A percentile compares a stretch with the other conserved stretches of the same genome.
Conservation (phyloP, 2,329 filamentous ascomycete species). For the Chrysoporthe cubensis region DNA sequence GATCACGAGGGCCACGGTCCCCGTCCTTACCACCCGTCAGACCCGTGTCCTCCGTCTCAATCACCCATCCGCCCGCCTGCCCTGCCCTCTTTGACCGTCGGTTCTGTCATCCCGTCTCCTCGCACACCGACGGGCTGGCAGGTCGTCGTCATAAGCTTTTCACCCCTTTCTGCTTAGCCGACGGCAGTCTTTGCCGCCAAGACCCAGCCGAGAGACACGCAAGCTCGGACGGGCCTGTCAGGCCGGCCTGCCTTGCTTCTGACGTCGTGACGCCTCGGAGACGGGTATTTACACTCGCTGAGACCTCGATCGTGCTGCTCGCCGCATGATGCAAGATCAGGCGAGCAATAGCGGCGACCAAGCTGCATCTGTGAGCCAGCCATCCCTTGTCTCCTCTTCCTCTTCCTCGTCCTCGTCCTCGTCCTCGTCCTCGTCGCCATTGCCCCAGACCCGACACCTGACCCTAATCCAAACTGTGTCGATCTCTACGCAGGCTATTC, state of each 20-base stretch:
- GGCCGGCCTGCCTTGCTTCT: background rate
- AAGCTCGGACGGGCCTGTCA: background rate
- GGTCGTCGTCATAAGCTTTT: constrained; percentile 5
- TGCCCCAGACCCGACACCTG: constrained; percentile 5
- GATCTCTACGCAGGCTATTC: background rate
- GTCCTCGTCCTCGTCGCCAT: background rate
- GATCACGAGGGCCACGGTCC: background rate
- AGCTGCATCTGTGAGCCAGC: constrained; percentile 24
- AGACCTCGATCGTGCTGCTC: constrained; percentile 17
- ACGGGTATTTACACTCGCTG: constrained; percentile 10
- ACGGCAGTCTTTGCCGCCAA: background rate
- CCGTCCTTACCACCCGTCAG: background rate
- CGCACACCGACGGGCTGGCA: background rate
- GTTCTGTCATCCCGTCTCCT: background rate
- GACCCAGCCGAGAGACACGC: background rate
- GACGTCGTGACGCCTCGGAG: background rate
- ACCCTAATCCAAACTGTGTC: background rate
- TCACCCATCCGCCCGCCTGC: background rate
- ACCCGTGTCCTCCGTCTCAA: constrained; percentile 6
- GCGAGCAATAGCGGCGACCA: constrained; percentile 28
- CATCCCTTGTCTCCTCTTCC: constrained; percentile 1
- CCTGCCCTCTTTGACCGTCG: background rate
- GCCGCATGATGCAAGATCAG: constrained; percentile 32
- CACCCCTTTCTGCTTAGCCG: constrained; percentile 9
- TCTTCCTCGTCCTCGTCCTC: constrained; percentile 1